These are phyloP conservation scores for Salix dunnii DNA, from an alignment of 345 rosid genomes.

Conservation along the genomic window DNA sequence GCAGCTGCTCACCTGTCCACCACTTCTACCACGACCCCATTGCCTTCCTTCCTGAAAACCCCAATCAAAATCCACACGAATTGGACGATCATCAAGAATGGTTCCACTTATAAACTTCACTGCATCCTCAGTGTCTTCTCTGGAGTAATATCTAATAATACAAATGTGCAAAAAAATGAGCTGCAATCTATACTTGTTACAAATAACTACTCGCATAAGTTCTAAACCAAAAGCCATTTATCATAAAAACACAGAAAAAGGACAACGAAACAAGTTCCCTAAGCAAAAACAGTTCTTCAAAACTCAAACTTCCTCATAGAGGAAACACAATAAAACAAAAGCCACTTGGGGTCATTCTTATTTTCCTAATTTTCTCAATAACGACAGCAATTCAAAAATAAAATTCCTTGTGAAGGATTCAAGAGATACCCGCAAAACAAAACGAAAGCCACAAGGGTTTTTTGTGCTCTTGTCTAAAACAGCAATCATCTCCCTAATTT, in stretches of 20 bases:
- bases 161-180: slow-evolving; percentile 3
- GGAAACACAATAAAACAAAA: not conserved
- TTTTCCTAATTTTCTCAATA: not conserved
- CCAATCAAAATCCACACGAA: slow-evolving; percentile 99
- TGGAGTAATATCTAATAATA: slow-evolving; percentile 68
- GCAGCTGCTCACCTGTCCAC: slow-evolving; percentile 68
- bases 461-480: not conserved
- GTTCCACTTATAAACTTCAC: slow-evolving; percentile 93
- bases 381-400: not conserved
- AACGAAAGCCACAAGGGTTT: not conserved
- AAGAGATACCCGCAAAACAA: not conserved
- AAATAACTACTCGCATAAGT: not conserved
- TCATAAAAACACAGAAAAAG: not conserved
- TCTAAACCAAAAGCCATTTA: not conserved
- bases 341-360: not conserved
- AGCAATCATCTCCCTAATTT: not conserved
- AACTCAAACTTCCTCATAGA: not conserved
- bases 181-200: not conserved
- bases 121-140: slow-evolving; percentile 97
- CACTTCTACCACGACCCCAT: slow-evolving; percentile 99
- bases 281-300: not conserved
- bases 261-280: not conserved
- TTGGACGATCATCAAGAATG: slow-evolving; percentile 93
- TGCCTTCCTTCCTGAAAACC: slow-evolving; percentile 98
- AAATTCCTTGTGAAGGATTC: not conserved